Conservation (phyloP, 345 rosid genomes). For the Boechera stricta region DNA sequence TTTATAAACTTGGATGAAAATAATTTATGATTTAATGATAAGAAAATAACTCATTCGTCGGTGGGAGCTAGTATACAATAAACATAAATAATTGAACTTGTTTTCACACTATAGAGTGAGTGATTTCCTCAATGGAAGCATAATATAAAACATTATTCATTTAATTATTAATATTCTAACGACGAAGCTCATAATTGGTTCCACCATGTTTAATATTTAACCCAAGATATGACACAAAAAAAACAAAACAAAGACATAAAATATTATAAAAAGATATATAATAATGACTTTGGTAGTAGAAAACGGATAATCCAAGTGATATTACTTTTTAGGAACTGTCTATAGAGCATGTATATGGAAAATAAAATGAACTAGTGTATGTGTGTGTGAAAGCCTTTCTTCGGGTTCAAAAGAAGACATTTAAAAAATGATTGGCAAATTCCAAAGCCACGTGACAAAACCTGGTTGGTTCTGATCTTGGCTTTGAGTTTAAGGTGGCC, state of each 20-base stretch:
- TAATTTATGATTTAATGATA: neutral
- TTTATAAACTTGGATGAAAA: slow-evolving; percentile 13
- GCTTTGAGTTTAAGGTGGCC: slow-evolving; percentile 55
- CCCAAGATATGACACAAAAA: slow-evolving; percentile 38
- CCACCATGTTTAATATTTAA: slow-evolving; percentile 58
- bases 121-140: slow-evolving; percentile 51
- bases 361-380: slow-evolving; percentile 19
- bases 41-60: slow-evolving; percentile 3
- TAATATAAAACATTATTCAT: slow-evolving; percentile 23
- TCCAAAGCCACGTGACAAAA: slow-evolving; percentile 53
- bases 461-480: slow-evolving; percentile 39
- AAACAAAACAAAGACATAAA: slow-evolving; percentile 32
- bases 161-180: slow-evolving; percentile 36
- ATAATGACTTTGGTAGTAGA: slow-evolving; percentile 33
- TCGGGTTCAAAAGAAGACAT: slow-evolving; percentile 21
- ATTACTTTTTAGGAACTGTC: slow-evolving; percentile 60
- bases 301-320: slow-evolving; percentile 49
- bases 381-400: slow-evolving; percentile 21
- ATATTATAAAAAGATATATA: slow-evolving; percentile 12
- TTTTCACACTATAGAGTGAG: slow-evolving; percentile 41
- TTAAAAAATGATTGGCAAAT: slow-evolving; percentile 1
- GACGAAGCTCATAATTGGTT: slow-evolving; percentile 69
- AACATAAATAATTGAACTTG: slow-evolving; percentile 27
- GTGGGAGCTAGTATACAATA: slow-evolving; percentile 12
- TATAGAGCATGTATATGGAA: slow-evolving; percentile 68